Evolutionary conservation across 2,329 filamentous ascomycete species (phyloP).

Genomic region (Botrytis squamosa): DNA sequence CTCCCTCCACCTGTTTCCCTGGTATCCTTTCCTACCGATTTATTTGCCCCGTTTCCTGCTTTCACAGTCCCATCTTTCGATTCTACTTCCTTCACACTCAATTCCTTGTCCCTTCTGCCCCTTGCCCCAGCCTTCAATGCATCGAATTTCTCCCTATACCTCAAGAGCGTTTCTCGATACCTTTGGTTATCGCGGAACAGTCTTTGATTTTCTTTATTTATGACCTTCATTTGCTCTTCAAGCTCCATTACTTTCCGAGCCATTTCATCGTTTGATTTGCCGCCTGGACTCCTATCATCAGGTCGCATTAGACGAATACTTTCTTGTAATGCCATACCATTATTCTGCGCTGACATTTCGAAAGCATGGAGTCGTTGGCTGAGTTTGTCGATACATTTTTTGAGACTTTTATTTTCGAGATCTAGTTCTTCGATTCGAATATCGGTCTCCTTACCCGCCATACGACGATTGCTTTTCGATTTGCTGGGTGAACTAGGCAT

Average conservation of each 20-base stretch:
- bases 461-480: slow-evolving; percentile 35
- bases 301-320: slow-evolving; percentile 67
- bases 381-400: slow-evolving; percentile 80
- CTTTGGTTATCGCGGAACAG: slow-evolving; percentile 62
- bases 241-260: slow-evolving; percentile 59
- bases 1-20: not conserved
- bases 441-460: slow-evolving; percentile 41
- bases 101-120: slow-evolving; percentile 38
- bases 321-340: slow-evolving; percentile 80
- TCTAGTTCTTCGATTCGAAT: slow-evolving; percentile 76
- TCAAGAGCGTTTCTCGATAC: slow-evolving; percentile 51
- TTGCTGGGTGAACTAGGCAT: slow-evolving; percentile 45
- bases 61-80: not conserved
- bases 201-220: slow-evolving; percentile 60
- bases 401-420: slow-evolving; percentile 83
- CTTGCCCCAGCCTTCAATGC: slow-evolving; percentile 65
- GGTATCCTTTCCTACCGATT: not conserved
- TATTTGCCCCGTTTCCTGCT: not conserved
- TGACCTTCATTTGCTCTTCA: slow-evolving; percentile 61
- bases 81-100: slow-evolving; percentile 23
- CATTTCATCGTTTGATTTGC: slow-evolving; percentile 43
- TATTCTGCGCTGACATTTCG: slow-evolving; percentile 87
- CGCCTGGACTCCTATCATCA: slow-evolving; percentile 30
- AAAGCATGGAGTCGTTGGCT: slow-evolving; percentile 88
- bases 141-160: slow-evolving; percentile 66